phyloP scores from a whole-genome alignment of 805 yeast genomes.

The Kregervanrija fluxuum region DNA sequence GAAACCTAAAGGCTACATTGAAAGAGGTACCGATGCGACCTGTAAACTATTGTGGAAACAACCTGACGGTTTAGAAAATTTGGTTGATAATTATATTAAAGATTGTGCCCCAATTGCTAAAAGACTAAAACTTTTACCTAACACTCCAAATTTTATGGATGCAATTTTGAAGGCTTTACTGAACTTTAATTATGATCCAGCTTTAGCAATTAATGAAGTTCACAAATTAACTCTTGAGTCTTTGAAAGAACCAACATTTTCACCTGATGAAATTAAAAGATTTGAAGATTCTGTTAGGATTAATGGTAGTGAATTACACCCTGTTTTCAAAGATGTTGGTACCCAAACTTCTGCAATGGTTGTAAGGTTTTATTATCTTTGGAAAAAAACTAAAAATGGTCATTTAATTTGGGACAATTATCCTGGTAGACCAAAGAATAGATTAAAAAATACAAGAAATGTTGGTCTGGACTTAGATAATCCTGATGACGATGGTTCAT shows the following conservation, averaged over 20 bases:
- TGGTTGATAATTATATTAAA: conserved; percentile 43
- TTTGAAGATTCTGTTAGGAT: conserved; percentile 72
- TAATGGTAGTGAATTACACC: conserved; percentile 73
- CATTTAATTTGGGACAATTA: conserved; percentile 74
- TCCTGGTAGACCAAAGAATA: conserved; percentile 62
- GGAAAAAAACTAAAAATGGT: conserved; percentile 85
- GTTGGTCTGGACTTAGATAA: conserved; percentile 41
- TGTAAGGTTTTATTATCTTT: conserved; percentile 80
- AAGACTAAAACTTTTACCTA: conserved; percentile 44
- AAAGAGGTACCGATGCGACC: conserved; percentile 73
- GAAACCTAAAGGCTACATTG: conserved; percentile 72
- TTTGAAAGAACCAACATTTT: conserved; percentile 73
- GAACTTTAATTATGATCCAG: conserved; percentile 43
- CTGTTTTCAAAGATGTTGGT: conserved; percentile 62
- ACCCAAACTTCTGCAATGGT: conserved; percentile 70
- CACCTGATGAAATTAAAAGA: conserved; percentile 49
- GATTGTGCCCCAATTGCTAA: conserved; percentile 52
- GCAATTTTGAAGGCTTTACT: conserved; percentile 52
- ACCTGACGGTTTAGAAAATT: conserved; percentile 22
- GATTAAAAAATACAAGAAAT: conserved; percentile 33
- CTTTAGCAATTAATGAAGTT: conserved; percentile 40
- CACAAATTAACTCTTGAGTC: conserved; percentile 44
- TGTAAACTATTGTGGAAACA: conserved; percentile 61
- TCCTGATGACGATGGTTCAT: conserved; percentile 64
- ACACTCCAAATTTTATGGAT: conserved; percentile 80